Base-by-base conservation (phyloP, 2,329 filamentous ascomycete genomes). In the Didymella pinodella region DNA sequence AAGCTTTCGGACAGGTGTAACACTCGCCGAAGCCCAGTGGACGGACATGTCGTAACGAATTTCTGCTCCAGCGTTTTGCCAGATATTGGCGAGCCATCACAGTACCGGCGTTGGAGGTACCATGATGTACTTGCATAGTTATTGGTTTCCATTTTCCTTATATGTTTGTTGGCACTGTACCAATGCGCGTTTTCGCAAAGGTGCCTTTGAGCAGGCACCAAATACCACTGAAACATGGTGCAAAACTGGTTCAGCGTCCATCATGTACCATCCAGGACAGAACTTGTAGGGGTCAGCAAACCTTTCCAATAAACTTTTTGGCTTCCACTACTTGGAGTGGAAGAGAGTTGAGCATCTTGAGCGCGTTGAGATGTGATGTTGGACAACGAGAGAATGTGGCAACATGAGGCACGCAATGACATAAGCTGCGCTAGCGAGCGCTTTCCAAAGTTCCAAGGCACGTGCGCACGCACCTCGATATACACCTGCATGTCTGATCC, bases 41-140 rank as follows among this genome's bases (percentile, higher is more conserved):
- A 28, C 41, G 54, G 18, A 57, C 16, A 43, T 43, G 45, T 47
- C 34, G 43, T 46, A 31, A 51, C n/a, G 26, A 40, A n/a, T 46
- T 51, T 44, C 28, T 29, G 22, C 18, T 18, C 16, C 8, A 46
- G 47, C 41, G 20, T 40, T 8, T 45, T 44, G 22, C 29, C 38
- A 38, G 5, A 16, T 8, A 34, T 40, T 40, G 22, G n/a, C 48
- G 14, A 36, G 40, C 40, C 14, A 29, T 36, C 55, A 58, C 45
- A 44, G 45, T 53, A 38, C 16, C 14, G 55, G 55, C 48, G 44
- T 53, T 53, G 38, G 18, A 26, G 26, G 43, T 38, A 34, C 11
- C 40, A 28, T 32, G 32, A 26, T n/a, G 7, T n/a, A 11, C 11
- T 28, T 12, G 25, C 8, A 18, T 40, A n/a, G 18, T 22, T 31